A percentile compares a stretch with the other conserved stretches of the same genome.
phyloP scores from a whole-genome alignment of 306 rosid genomes.

The Quercus variabilis region DNA sequence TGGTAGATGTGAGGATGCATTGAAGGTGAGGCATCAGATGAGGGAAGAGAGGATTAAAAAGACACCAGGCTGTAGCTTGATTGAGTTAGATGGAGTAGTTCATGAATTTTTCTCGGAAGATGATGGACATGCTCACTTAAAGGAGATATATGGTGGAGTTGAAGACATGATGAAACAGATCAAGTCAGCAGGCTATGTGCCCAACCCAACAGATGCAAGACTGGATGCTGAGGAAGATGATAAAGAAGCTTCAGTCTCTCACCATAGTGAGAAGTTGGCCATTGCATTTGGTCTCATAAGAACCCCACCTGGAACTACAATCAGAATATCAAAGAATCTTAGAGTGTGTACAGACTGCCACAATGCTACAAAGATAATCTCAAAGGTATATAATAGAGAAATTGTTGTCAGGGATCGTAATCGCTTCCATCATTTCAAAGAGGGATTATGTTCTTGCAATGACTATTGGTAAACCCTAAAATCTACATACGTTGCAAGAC shows the following conservation, averaged over 20 bases:
- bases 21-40: conserved; percentile 45
- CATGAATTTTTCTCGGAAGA: conserved; percentile 62
- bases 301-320: conserved; percentile 43
- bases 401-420: conserved; percentile 55
- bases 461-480: conserved; percentile 46
- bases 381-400: conserved; percentile 45
- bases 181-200: conserved; percentile 46
- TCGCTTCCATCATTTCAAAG: conserved; percentile 60
- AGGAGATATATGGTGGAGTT: conserved; percentile 46
- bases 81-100: conserved; percentile 49
- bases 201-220: conserved; percentile 48
- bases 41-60: conserved; percentile 46
- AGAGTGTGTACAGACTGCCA: conserved; percentile 61
- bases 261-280: conserved; percentile 72
- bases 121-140: conserved; percentile 36
- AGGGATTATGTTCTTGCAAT: conserved; percentile 62
- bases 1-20: conserved; percentile 48
- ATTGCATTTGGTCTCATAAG: conserved; percentile 54
- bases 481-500: not conserved
- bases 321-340: conserved; percentile 54
- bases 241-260: conserved; percentile 50
- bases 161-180: conserved; percentile 53
- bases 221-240: conserved; percentile 64
- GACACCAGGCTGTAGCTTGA: conserved; percentile 60
- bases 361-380: conserved; percentile 53